Base-by-base conservation (phyloP, 345 rosid species). In the Luvunga scandens region DNA sequence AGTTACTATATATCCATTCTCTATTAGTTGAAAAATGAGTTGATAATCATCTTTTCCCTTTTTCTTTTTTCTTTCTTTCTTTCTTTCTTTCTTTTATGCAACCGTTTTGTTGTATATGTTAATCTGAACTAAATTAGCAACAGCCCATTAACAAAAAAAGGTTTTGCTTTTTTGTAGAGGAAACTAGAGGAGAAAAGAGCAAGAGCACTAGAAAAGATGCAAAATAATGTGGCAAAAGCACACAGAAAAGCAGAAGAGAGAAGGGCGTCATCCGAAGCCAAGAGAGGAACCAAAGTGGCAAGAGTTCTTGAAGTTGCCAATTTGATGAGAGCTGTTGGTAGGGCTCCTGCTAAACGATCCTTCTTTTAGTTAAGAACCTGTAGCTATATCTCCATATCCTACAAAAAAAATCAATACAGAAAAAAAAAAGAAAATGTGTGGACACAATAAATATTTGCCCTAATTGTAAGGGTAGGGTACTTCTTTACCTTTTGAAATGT, bases 171-270 rank as follows among this genome's bases (percentile, higher is more conserved):
- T 75, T 33, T 80, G 83, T 68, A 96, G 99, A 96, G 99, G 90
- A 96, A 92, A 74, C 81, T 96, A 66, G 99, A 96, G 80, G 99
- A 96, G 87, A 96, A 90, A 75, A 90, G 94, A 60, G 97, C 90
- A 4, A 90, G 80, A 76, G 98, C 98, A 3, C 30, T 85, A 16
- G 99, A 94, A 86, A 96, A 96, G 88, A 96, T 95, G 89, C 94
- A 96, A 73, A 96, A 94, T 73, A 85, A 91, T 27, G 85, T 91
- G 38, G 98, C 97, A 2, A 94, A 86, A 80, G 97, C 99, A 13
- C 95, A 79, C 53, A 87, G 94, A 84, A 94, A 92, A 75, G 91
- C 98, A 7, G 97, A 96, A 86, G 99, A 96, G 81, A 91, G 92
- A 72, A 92, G 93, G 80, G 98, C 98, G 22, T 89, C 97, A 10